Evolutionary conservation across 75 land plant genomes (phyloP), one percentile per base, ranked within the genome.

Genomic region (Sequoiadendron giganteum): DNA sequence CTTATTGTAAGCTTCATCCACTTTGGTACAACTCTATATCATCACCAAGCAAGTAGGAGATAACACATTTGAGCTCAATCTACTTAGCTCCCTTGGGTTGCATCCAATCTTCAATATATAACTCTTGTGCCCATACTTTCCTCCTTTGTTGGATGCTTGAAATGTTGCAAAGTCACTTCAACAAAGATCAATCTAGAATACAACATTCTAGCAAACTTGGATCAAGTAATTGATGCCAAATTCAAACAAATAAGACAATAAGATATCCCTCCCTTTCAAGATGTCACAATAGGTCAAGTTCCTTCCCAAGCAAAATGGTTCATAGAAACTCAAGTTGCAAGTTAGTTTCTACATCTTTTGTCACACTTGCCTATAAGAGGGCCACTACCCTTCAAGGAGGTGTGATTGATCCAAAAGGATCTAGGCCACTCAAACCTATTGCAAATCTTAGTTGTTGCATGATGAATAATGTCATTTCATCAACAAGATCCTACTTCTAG

Each of bases 141-240:
- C 73, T 78, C 89, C 52, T 83, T 77, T 34, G 89, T 86, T 52
- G 86, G 68, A 83, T 91, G 91, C 86, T 91, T 87, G 72, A 92
- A 48, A 45, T 84, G 90, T 95, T 92, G 85, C 48, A 91, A 77
- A 43, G 3, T 11, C 56, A 52, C 25, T 58, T 14, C 25, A 75
- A n/a, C 55, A 28, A 25, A 28, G 36, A 28, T 30, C 47, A 75
- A 83, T 56, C 42, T 47, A 3, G n/a, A 82, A 43, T 47, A 48
- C 81, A 19, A 18, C 14, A 14, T 10, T 11, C 56, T 5, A 88
- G 65, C 2, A 9, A 28, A 21, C n/a, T 56, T 30, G 3, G 39
- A 75, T 30, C 10, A 72, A 10, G 14, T 9, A 0, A n/a, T 21
- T 5, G n/a, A 68, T n/a, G n/a, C 73, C 25, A 25, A 68, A 21